phyloP scores from a whole-genome alignment of 2,329 filamentous ascomycete species.

The Fusarium anthophilum region DNA sequence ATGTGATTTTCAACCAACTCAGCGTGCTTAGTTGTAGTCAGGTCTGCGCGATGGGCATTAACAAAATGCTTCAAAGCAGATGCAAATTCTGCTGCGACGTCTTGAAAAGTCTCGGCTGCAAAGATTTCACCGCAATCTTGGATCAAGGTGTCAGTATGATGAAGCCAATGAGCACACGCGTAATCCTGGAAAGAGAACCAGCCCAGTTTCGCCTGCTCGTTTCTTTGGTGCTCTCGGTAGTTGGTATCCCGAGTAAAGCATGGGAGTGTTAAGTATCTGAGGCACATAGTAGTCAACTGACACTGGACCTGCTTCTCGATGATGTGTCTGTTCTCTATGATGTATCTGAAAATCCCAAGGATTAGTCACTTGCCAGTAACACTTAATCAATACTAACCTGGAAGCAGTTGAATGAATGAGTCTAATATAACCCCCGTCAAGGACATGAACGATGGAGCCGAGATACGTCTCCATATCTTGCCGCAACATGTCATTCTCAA shows the following conservation, averaged over 20 bases:
- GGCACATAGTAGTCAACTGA: not conserved
- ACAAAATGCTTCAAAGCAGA: not conserved
- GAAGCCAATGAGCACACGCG: not conserved
- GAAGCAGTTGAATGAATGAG: not conserved
- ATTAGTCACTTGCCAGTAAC: fast-evolving
- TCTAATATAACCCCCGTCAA: not conserved
- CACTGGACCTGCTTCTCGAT: not conserved
- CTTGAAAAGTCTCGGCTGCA: fast-evolving
- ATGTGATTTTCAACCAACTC: not conserved
- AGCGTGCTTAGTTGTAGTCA: fast-evolving
- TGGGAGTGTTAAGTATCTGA: not conserved
- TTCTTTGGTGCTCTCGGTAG: not conserved
- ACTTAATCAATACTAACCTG: fast-evolving
- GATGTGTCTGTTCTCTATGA: not conserved
- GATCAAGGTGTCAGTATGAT: not conserved
- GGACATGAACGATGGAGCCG: not conserved
- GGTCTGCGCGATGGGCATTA: fast-evolving
- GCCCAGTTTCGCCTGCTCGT: not conserved
- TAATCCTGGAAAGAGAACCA: constrained; percentile 15
- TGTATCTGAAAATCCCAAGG: fast-evolving
- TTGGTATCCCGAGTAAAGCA: not conserved
- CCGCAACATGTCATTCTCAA: not conserved
- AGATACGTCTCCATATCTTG: constrained; percentile 1
- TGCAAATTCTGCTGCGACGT: fast-evolving
- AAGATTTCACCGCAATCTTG: not conserved